These are phyloP conservation scores for Domatiomyces globalis DNA, from an alignment of 2,329 filamentous ascomycete species.

Conservation along the genomic window DNA sequence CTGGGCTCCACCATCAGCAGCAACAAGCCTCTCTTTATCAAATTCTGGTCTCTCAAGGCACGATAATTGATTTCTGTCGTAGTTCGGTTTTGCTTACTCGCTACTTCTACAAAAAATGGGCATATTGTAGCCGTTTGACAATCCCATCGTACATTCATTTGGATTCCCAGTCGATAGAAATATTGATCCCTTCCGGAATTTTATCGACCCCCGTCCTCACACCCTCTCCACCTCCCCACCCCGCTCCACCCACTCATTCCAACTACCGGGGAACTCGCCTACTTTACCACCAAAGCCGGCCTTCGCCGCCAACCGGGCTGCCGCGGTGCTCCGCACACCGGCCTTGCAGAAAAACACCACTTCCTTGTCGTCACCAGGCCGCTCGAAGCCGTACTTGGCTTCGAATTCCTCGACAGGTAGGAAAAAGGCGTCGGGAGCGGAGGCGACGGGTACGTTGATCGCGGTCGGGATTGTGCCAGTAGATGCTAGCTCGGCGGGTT, in stretches of 20 bases:
- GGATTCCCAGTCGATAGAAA: no score
- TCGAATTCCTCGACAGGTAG: slow-evolving; percentile 65
- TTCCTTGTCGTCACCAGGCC: slow-evolving; percentile 43
- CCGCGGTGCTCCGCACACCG: slow-evolving; percentile 66
- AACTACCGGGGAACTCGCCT: slow-evolving; percentile 38
- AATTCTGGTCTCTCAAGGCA: no score
- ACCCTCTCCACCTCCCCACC: slow-evolving; percentile 49
- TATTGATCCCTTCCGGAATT: no score
- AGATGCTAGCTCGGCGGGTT: slow-evolving; percentile 31
- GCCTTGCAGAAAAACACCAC: slow-evolving; percentile 80
- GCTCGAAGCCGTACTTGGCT: slow-evolving; percentile 63
- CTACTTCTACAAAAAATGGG: no score
- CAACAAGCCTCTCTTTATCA: no score
- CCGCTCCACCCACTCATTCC: slow-evolving; percentile 63
- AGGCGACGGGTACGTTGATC: slow-evolving; percentile 67
- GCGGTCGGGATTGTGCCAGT: slow-evolving; percentile 57
- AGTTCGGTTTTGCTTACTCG: no score
- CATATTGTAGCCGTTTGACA: no score
- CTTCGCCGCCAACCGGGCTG: slow-evolving; percentile 60
- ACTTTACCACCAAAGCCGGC: slow-evolving; percentile 58
- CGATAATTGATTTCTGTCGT: no score
- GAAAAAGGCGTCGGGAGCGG: slow-evolving; percentile 65
- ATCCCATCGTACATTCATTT: no score
- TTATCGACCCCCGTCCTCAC: not conserved
- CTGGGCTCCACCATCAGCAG: no score